Percentiles rank a stretch among this genome's conserved stretches.
Evolutionary conservation across 257 asterid genomes (phyloP).

Genomic region (Nyctanthes arbortristis): DNA sequence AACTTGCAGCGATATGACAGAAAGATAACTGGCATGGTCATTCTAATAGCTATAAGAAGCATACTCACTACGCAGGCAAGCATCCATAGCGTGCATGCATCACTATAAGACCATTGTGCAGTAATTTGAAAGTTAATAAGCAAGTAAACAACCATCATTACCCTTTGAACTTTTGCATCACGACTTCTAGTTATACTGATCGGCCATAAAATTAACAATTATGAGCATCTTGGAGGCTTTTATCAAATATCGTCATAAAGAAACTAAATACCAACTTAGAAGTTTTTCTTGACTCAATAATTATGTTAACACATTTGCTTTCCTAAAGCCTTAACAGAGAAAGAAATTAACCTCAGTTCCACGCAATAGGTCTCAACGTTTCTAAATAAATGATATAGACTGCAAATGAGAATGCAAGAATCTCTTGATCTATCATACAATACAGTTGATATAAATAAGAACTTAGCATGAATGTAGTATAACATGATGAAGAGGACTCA

Average conservation of each 20-base stretch:
- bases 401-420: not conserved
- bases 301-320: not conserved
- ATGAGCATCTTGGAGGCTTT: not conserved
- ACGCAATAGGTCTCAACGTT: not conserved
- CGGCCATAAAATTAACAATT: not conserved
- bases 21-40: not conserved
- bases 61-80: not conserved
- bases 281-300: not conserved
- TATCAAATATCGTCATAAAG: not conserved
- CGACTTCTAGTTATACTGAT: not conserved
- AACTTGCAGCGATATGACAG: not conserved
- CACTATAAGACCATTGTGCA: not conserved
- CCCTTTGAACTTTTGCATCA: not conserved
- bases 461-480: not conserved
- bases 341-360: not conserved
- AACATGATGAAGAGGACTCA: conserved; percentile 29
- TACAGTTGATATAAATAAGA: not conserved
- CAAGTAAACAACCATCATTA: not conserved
- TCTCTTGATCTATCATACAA: not conserved
- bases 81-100: not conserved
- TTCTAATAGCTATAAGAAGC: not conserved
- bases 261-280: not conserved
- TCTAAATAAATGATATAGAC: not conserved
- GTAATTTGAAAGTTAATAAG: not conserved
- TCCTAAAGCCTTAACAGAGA: not conserved